Evolutionary conservation across 139 green algal species (phyloP).

Genomic region (Coccomyxa sp.): DNA sequence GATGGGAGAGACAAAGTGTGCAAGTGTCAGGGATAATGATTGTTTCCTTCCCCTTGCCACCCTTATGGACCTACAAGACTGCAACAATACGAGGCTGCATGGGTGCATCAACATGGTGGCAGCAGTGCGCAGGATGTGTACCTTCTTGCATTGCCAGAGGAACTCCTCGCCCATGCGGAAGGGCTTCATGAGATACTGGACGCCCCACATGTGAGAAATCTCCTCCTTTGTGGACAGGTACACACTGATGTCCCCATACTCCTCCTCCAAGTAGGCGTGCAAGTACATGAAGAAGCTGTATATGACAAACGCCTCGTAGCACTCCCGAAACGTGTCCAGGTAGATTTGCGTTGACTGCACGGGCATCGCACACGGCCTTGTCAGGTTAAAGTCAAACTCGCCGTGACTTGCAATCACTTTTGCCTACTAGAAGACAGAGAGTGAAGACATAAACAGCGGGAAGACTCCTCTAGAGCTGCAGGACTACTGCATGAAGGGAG

Average conservation of each 20-base stretch:
- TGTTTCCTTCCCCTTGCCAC: no score
- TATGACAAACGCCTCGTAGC: slow-evolving; percentile 93
- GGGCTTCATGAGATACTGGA: slow-evolving; percentile 21
- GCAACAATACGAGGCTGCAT: no score
- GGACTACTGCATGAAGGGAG: neutral
- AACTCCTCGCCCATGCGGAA: slow-evolving; percentile 62
- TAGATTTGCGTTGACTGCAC: slow-evolving; percentile 48
- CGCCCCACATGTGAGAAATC: slow-evolving; percentile 66
- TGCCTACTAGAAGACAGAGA: neutral
- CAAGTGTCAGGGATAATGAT: no score
- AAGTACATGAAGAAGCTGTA: slow-evolving; percentile 95
- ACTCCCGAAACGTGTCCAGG: slow-evolving; percentile 82
- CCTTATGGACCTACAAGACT: no score
- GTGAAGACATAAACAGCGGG: neutral
- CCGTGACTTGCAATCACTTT: neutral
- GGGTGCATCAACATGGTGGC: no score
- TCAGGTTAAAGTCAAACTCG: neutral
- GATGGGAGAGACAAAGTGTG: no score
- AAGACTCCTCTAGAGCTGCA: neutral
- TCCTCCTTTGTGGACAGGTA: slow-evolving; percentile 50
- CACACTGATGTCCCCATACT: slow-evolving; percentile 66
- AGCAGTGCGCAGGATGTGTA: slow-evolving; percentile 1
- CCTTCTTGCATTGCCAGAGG: slow-evolving; percentile 66
- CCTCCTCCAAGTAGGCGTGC: slow-evolving; percentile 78
- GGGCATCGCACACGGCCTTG: neutral